Percentiles rank a stretch among this genome's conserved stretches.
These are phyloP conservation scores for Acacia pycnantha DNA, from an alignment of 331 rosid genomes.

Conservation along the genomic window DNA sequence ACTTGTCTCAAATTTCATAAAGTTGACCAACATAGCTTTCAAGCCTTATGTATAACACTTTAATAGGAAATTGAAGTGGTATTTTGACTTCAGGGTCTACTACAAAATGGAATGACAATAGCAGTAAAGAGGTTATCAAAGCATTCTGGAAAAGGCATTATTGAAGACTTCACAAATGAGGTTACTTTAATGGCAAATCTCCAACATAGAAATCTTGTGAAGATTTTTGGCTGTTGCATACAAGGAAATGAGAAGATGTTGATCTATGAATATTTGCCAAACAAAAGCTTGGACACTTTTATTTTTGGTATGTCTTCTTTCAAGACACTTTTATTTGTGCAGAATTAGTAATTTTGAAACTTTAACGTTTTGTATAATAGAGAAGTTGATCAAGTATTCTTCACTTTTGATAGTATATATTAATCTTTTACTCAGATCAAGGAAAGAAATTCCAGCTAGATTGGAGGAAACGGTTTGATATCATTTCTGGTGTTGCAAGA, in stretches of 20 bases:
- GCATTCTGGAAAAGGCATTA: background rate
- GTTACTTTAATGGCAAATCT: background rate
- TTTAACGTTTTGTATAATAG: background rate
- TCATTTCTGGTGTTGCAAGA: background rate
- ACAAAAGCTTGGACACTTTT: background rate
- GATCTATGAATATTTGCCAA: background rate
- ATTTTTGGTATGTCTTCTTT: background rate
- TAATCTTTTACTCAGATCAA: background rate
- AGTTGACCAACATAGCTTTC: background rate
- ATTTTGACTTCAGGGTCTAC: background rate
- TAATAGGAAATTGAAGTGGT: background rate
- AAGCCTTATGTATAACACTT: background rate
- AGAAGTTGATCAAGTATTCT: background rate
- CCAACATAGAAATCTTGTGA: background rate
- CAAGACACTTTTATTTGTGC: no score
- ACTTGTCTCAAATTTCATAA: background rate
- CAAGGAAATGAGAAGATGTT: background rate
- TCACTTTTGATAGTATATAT: background rate
- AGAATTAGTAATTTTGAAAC: no score
- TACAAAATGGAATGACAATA: background rate
- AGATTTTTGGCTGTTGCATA: background rate
- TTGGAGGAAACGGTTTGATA: background rate
- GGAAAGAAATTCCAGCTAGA: background rate
- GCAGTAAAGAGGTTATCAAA: background rate
- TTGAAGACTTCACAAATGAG: background rate